These are phyloP conservation scores for Backusella tuberculispora DNA, from an alignment of 192 early-diverging fungal genomes.

Conservation along the genomic window DNA sequence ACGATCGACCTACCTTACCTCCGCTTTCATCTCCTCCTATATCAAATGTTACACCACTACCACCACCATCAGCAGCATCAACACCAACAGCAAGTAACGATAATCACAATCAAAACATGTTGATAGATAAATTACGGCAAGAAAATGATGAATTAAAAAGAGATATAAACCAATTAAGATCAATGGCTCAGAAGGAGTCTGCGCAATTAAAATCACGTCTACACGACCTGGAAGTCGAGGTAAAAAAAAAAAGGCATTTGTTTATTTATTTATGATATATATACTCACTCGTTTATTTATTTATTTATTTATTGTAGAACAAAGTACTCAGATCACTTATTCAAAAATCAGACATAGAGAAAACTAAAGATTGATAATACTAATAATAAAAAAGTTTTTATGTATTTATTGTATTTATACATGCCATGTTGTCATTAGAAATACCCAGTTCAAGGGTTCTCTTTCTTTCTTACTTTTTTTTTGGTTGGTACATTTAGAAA, in stretches of 20 bases:
- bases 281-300: neutral
- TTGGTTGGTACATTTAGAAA: neutral
- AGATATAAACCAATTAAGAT: constrained; percentile 12
- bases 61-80: neutral
- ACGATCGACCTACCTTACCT: constrained; percentile 5
- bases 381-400: constrained; percentile 11
- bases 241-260: neutral
- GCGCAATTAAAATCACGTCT: constrained; percentile 20
- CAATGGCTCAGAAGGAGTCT: constrained; percentile 20
- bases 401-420: neutral
- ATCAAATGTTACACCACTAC: neutral
- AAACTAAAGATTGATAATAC: neutral
- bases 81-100: neutral
- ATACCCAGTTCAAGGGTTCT: neutral
- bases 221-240: constrained; percentile 41
- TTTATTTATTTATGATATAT: neutral
- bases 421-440: neutral
- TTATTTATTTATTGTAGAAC: constrained; percentile 24
- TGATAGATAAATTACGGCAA: neutral
- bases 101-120: constrained; percentile 1
- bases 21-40: constrained; percentile 5
- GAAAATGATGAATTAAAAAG: constrained; percentile 18
- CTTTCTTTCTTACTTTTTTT: neutral
- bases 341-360: constrained; percentile 21
- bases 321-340: constrained; percentile 34